These are phyloP conservation scores for Lactarius tabidus DNA, from an alignment of 768 basidiomycete species.

Conservation along the genomic window DNA sequence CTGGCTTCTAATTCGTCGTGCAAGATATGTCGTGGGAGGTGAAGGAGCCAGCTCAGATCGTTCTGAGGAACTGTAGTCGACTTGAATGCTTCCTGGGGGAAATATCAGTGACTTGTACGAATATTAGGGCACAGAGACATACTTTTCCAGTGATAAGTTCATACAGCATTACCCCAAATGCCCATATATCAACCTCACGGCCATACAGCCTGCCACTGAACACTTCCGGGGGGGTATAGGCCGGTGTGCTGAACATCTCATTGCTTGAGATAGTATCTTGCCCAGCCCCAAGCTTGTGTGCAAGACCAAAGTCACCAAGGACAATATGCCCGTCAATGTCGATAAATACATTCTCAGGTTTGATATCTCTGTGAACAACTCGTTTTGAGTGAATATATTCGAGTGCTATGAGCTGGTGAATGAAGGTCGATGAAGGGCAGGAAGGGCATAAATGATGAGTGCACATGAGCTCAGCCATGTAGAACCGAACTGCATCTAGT, in stretches of 20 bases:
- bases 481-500: conserved; percentile 15
- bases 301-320: conserved; percentile 20
- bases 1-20: conserved; percentile 5
- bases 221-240: conserved; percentile 20
- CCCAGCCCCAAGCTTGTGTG: conserved; percentile 9
- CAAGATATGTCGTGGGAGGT: conserved; percentile 13
- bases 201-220: conserved; percentile 16
- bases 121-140: background rate
- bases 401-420: conserved; percentile 14
- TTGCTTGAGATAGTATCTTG: conserved; percentile 5
- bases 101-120: background rate
- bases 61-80: conserved; percentile 8
- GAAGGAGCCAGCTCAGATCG: conserved; percentile 14
- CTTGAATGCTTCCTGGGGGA: conserved; percentile 18
- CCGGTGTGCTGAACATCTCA: conserved; percentile 21
- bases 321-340: conserved; percentile 21
- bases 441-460: background rate
- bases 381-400: conserved; percentile 17
- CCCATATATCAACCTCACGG: conserved; percentile 20
- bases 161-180: conserved; percentile 23
- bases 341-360: conserved; percentile 20
- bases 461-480: conserved; percentile 22
- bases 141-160: conserved; percentile 21
- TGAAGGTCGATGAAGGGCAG: background rate
- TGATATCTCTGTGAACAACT: conserved; percentile 20